These are phyloP conservation scores for Drechslerella dactyloides DNA, from an alignment of 2,329 filamentous ascomycete species.

Conservation along the genomic window DNA sequence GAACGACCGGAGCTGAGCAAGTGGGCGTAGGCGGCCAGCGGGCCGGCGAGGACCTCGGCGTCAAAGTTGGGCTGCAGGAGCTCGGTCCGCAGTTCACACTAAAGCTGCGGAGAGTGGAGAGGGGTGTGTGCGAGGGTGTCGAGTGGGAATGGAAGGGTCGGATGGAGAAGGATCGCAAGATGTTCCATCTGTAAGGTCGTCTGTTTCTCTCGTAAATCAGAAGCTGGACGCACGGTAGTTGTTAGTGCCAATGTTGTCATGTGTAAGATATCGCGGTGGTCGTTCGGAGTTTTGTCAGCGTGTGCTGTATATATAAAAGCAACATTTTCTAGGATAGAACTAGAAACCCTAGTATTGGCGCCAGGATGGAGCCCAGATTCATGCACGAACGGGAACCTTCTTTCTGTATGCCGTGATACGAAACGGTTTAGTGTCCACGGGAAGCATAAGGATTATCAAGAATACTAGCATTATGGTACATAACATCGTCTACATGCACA, in stretches of 20 bases:
- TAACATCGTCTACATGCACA: not conserved
- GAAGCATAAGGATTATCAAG: not conserved
- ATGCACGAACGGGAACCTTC: too few relatives aligned
- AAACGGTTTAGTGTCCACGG: too few relatives aligned
- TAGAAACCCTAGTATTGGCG: too few relatives aligned
- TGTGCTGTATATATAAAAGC: too few relatives aligned
- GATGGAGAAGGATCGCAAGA: slow-evolving; percentile 92
- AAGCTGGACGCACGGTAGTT: too few relatives aligned
- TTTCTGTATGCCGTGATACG: too few relatives aligned
- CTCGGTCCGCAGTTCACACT: slow-evolving; percentile 82
- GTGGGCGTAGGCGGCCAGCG: slow-evolving; percentile 65
- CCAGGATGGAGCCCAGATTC: too few relatives aligned
- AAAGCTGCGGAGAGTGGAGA: slow-evolving; percentile 88
- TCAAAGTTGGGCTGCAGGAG: slow-evolving; percentile 88
- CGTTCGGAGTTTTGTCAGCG: too few relatives aligned
- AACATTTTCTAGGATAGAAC: too few relatives aligned
- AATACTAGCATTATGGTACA: slow-evolving; percentile 2
- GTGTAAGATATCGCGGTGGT: too few relatives aligned
- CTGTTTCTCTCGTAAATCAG: too few relatives aligned
- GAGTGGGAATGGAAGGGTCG: slow-evolving; percentile 97
- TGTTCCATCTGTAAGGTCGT: slow-evolving; percentile 77
- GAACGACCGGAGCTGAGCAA: slow-evolving; percentile 70
- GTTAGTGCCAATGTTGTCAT: too few relatives aligned
- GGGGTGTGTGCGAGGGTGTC: slow-evolving; percentile 79
- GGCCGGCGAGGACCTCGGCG: slow-evolving; percentile 73